These are phyloP conservation scores for Botrytis aclada DNA, from an alignment of 2,329 filamentous ascomycete species.

Conservation along the genomic window DNA sequence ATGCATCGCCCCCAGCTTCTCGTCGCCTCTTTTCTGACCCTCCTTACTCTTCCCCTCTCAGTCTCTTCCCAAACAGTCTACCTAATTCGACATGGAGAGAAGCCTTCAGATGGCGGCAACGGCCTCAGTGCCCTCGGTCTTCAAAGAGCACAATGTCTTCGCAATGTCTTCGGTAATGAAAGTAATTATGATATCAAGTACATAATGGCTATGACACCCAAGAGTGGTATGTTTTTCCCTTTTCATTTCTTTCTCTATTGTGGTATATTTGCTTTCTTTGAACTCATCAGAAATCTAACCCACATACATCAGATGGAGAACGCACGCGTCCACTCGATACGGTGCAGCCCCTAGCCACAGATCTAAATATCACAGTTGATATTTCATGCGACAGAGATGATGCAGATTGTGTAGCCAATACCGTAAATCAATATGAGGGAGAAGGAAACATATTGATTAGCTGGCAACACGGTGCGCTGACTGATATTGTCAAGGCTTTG, in stretches of 20 bases:
- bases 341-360: slow-evolving; percentile 52
- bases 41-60: neutral
- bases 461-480: slow-evolving; percentile 56
- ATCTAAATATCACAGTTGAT: slow-evolving; percentile 55
- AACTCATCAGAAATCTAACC: neutral
- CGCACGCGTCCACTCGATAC: slow-evolving; percentile 55
- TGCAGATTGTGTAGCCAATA: slow-evolving; percentile 50
- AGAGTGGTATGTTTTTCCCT: slow-evolving; percentile 40
- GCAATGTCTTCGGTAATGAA: slow-evolving; percentile 51
- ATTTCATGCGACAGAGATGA: slow-evolving; percentile 56
- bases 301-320: slow-evolving; percentile 45
- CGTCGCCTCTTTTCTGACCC: neutral
- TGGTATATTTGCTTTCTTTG: neutral
- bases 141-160: slow-evolving; percentile 57
- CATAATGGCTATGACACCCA: slow-evolving; percentile 56
- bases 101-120: slow-evolving; percentile 47
- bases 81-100: slow-evolving; percentile 63
- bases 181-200: slow-evolving; percentile 55
- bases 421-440: slow-evolving; percentile 47
- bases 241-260: neutral
- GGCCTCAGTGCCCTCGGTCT: slow-evolving; percentile 52
- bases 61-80: slow-evolving; percentile 48
- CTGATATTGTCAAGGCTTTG: slow-evolving; percentile 50
- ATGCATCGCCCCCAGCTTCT: neutral
- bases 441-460: slow-evolving; percentile 57